phyloP scores from a whole-genome alignment of 2,329 filamentous ascomycete genomes.

The Leptoxyphium fumago region DNA sequence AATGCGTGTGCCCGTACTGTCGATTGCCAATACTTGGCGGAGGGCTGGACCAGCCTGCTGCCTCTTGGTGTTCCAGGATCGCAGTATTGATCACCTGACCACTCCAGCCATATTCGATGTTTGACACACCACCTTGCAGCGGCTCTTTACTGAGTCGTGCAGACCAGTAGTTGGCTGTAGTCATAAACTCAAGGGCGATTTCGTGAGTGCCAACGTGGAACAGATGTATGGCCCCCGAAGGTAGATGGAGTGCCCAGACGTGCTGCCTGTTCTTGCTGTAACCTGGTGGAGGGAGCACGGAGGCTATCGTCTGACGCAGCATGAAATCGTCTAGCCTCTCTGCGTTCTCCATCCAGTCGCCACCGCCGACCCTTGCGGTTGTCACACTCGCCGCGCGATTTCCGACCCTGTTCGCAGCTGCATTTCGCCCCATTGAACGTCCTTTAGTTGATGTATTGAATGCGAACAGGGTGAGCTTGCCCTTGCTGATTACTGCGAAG shows the following conservation, averaged over 20 bases:
- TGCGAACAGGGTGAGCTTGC: constrained; percentile 84
- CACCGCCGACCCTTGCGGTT: constrained; percentile 68
- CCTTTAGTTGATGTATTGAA: constrained; percentile 58
- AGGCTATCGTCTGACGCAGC: constrained; percentile 82
- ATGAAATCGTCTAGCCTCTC: constrained; percentile 78
- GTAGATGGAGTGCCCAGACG: constrained; percentile 86
- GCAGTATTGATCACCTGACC: constrained; percentile 56
- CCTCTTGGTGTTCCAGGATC: constrained; percentile 24
- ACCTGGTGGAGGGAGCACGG: constrained; percentile 73
- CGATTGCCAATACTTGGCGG: constrained; percentile 5
- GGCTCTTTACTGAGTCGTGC: constrained; percentile 88
- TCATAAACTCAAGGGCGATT: constrained; percentile 87
- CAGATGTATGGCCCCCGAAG: constrained; percentile 87
- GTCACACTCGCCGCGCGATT: constrained; percentile 24
- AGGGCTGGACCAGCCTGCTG: constrained; percentile 11
- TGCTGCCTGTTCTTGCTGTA: constrained; percentile 83
- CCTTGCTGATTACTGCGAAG: constrained; percentile 92
- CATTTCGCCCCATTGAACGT: constrained; percentile 13
- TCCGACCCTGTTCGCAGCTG: constrained; percentile 5
- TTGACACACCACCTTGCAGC: constrained; percentile 81
- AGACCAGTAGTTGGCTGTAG: constrained; percentile 94
- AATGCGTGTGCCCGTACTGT: constrained; percentile 10
- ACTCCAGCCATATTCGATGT: constrained; percentile 95
- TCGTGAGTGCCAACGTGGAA: constrained; percentile 95
- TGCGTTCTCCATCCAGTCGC: constrained; percentile 96